These are phyloP conservation scores for Choanephora cucurbitarum DNA, from an alignment of 371 early-diverging fungal genomes.

Conservation along the genomic window DNA sequence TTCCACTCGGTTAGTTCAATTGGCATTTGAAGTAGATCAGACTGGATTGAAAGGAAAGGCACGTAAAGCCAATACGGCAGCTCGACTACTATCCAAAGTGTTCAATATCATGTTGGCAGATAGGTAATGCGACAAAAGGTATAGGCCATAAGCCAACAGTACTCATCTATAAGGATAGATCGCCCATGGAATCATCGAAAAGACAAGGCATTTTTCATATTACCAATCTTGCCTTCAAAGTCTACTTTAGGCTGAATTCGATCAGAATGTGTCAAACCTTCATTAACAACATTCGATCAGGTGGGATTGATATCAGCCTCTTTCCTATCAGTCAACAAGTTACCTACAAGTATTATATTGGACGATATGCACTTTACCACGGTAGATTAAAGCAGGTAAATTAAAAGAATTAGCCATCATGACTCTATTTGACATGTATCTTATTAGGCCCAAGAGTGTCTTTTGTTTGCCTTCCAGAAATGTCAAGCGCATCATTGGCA, in stretches of 20 bases:
- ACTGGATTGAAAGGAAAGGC: constrained; percentile 21
- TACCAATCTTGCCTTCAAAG: constrained; percentile 57
- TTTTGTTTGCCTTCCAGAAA: constrained; percentile 53
- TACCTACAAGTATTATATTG: constrained; percentile 58
- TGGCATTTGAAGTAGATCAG: constrained; percentile 30
- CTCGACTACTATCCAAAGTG: constrained; percentile 24
- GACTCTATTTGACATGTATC: too few species aligned
- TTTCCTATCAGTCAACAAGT: constrained; percentile 61
- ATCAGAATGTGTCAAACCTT: constrained; percentile 54
- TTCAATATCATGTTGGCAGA: constrained; percentile 35
- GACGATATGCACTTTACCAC: constrained; percentile 54
- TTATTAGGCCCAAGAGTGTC: constrained; percentile 40
- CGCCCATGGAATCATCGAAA: constrained; percentile 47
- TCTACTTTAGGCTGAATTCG: constrained; percentile 50
- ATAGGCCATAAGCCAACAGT: background rate
- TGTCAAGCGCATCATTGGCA: constrained; percentile 34
- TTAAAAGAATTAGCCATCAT: background rate
- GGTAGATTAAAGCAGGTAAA: constrained; percentile 37
- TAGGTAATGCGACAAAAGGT: constrained; percentile 12
- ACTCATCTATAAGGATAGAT: constrained; percentile 13
- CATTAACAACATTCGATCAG: constrained; percentile 52
- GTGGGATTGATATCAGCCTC: constrained; percentile 36
- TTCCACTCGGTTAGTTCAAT: constrained; percentile 17
- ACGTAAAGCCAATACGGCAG: constrained; percentile 28
- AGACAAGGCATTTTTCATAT: constrained; percentile 51